Evolutionary conservation across 2,329 filamentous ascomycete species (phyloP).

Genomic region (Claviceps sp.): DNA sequence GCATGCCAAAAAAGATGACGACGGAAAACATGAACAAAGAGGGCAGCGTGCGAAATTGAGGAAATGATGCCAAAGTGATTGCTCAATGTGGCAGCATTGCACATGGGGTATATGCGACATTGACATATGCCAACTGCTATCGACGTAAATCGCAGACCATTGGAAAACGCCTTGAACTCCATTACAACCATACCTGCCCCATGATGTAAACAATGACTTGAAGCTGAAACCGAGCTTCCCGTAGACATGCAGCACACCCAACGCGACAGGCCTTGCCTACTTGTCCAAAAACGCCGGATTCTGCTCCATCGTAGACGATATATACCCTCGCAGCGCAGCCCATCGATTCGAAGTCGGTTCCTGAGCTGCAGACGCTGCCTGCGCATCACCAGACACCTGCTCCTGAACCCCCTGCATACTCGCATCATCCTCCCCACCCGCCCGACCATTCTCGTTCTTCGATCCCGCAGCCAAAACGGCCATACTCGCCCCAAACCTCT

Average conservation of each 20-base stretch:
- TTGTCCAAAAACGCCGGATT: slow-evolving; percentile 54
- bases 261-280: background rate
- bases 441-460: background rate
- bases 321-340: slow-evolving; percentile 72
- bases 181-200: background rate
- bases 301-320: slow-evolving; percentile 78
- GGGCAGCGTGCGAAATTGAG: background rate
- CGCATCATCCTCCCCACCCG: slow-evolving; percentile 8
- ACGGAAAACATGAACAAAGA: background rate
- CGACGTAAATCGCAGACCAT: background rate
- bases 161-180: slow-evolving; percentile 1
- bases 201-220: background rate
- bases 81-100: background rate
- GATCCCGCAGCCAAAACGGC: slow-evolving; percentile 47
- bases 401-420: slow-evolving; percentile 3
- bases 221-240: too few species aligned
- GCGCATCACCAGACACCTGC: background rate
- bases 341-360: slow-evolving; percentile 48
- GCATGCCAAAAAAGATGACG: background rate
- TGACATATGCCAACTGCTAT: background rate
- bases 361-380: slow-evolving; percentile 4
- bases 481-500: slow-evolving; percentile 73
- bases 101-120: background rate
- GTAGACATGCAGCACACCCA: background rate
- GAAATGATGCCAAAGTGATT: background rate